These are phyloP conservation scores for Metschnikowia henanensis DNA, from an alignment of 805 yeast species.

Conservation along the genomic window DNA sequence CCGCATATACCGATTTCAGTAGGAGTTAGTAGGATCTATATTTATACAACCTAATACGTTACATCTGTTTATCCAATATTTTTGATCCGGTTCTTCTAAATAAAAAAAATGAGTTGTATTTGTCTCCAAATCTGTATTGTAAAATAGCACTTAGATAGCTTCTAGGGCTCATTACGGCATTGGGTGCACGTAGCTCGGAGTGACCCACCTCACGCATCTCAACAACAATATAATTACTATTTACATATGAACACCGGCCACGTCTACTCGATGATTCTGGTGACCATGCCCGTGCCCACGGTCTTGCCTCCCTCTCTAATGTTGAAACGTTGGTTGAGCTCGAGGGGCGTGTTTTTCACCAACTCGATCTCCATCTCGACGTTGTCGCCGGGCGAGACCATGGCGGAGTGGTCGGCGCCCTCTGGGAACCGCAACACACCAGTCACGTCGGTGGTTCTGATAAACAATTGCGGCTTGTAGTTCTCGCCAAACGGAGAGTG, in stretches of 20 bases:
- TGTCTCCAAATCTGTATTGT: too few species aligned
- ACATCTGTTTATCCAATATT: too few species aligned
- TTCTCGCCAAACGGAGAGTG: constrained; percentile 95
- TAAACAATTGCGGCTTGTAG: constrained; percentile 97
- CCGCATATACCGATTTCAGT: too few species aligned
- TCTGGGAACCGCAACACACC: constrained; percentile 89
- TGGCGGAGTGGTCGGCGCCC: constrained; percentile 78
- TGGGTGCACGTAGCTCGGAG: too few species aligned
- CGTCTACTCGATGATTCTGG: constrained; percentile 75
- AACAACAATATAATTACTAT: constrained; percentile 1
- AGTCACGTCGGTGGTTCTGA: constrained; percentile 96
- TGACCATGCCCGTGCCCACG: constrained; percentile 97
- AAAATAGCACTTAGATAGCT: too few species aligned
- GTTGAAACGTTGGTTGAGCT: constrained; percentile 98
- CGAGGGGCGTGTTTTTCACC: constrained; percentile 89
- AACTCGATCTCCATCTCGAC: constrained; percentile 92
- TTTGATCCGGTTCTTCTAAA: too few species aligned
- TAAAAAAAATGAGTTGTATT: too few species aligned
- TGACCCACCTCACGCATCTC: too few species aligned
- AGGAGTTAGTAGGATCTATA: too few species aligned
- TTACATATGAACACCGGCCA: constrained; percentile 5
- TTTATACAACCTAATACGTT: too few species aligned
- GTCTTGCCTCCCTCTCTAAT: constrained; percentile 99
- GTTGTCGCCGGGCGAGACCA: constrained; percentile 98
- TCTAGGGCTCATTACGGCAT: too few species aligned